Evolutionary conservation across 2,329 filamentous ascomycete species (phyloP).

Genomic region (Epichloe brachyelytri): DNA sequence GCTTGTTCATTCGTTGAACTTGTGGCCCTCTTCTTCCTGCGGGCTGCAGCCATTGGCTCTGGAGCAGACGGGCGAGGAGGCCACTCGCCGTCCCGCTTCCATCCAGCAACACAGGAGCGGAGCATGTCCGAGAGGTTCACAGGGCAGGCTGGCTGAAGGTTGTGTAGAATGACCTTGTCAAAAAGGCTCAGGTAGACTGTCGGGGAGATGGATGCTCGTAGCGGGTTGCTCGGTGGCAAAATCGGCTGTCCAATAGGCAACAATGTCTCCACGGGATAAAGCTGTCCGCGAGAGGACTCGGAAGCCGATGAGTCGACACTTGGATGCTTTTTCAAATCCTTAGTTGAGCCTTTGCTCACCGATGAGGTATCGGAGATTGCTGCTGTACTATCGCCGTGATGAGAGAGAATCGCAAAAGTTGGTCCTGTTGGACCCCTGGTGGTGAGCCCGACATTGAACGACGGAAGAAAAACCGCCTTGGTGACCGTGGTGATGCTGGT

Average conservation of each 20-base stretch:
- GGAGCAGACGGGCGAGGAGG: constrained; percentile 44
- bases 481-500: constrained; percentile 31
- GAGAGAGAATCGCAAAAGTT: constrained; percentile 11
- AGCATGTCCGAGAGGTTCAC: constrained; percentile 78
- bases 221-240: constrained; percentile 58
- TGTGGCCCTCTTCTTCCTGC: constrained; percentile 26
- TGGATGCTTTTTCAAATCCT: constrained; percentile 18
- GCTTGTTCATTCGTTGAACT: constrained; percentile 12
- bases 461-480: constrained; percentile 38
- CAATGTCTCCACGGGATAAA: constrained; percentile 45
- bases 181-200: constrained; percentile 71
- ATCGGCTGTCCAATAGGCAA: constrained; percentile 63
- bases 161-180: constrained; percentile 73
- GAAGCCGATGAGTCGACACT: constrained; percentile 22
- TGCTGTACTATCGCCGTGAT: constrained; percentile 20
- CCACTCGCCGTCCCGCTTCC: constrained; percentile 92
- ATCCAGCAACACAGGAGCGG: constrained; percentile 70
- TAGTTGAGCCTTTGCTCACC: constrained; percentile 23
- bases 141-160: constrained; percentile 71
- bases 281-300: constrained; percentile 9
- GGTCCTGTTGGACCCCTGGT: constrained; percentile 15
- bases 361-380: constrained; percentile 31
- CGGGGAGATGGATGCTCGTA: constrained; percentile 65
- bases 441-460: constrained; percentile 31
- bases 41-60: constrained; percentile 21